These are phyloP conservation scores for Ambrosiella beaveri DNA, from an alignment of 2,329 filamentous ascomycete species.

Conservation along the genomic window DNA sequence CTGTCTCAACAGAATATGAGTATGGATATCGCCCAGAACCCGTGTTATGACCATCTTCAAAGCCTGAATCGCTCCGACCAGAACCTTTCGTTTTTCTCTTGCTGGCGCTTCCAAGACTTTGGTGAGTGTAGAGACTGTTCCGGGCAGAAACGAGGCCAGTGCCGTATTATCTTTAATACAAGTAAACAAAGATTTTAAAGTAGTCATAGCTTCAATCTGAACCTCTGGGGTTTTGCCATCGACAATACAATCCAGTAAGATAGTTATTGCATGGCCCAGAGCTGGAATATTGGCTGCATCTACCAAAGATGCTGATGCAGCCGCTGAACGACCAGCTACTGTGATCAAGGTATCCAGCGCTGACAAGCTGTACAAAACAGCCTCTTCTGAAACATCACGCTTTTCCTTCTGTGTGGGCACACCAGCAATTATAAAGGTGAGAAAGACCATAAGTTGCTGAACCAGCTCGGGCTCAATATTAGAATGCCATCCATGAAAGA, in stretches of 20 bases:
- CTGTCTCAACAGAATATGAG: constrained; percentile 28
- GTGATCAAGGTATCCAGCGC: constrained; percentile 51
- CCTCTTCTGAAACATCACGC: constrained; percentile 48
- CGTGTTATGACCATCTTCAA: constrained; percentile 36
- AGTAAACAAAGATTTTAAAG: constrained; percentile 43
- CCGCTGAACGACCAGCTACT: constrained; percentile 34
- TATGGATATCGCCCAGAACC: constrained; percentile 41
- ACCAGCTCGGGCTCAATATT: constrained; percentile 54
- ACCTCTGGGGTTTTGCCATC: constrained; percentile 48
- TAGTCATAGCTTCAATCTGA: constrained; percentile 50
- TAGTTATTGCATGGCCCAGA: constrained; percentile 65
- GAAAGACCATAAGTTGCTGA: constrained; percentile 69
- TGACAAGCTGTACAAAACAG: constrained; percentile 51
- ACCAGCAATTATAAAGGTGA: constrained; percentile 66
- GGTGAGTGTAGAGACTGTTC: constrained; percentile 65
- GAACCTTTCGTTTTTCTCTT: constrained; percentile 36
- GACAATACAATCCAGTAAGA: constrained; percentile 57
- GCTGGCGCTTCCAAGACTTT: constrained; percentile 56
- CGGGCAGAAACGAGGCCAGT: constrained; percentile 72
- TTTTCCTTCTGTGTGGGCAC: constrained; percentile 38
- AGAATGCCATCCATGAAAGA: constrained; percentile 62
- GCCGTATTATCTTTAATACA: constrained; percentile 56
- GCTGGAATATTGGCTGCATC: constrained; percentile 51
- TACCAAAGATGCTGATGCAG: constrained; percentile 31
- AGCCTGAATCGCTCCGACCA: constrained; percentile 43